A percentile compares a stretch with the other conserved stretches of the same genome.
These are phyloP conservation scores for Metrosideros polymorpha DNA, from an alignment of 441 rosid species.

Conservation along the genomic window DNA sequence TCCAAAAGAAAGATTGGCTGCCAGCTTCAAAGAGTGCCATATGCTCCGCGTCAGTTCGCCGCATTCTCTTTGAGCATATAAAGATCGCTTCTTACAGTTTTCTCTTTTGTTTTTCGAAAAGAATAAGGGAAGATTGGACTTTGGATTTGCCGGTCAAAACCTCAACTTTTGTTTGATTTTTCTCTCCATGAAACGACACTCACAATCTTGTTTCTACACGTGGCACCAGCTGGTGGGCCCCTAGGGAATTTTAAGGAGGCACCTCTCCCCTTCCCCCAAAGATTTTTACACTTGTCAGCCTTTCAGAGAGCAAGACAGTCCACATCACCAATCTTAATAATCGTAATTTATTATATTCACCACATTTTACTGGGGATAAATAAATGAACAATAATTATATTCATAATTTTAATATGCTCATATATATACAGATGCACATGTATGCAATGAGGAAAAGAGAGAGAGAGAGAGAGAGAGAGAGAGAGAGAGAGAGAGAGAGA, in stretches of 20 bases:
- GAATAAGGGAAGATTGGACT: not conserved
- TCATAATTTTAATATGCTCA: not conserved
- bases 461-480: conserved; percentile 2
- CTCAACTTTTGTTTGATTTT: not conserved
- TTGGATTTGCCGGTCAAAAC: not conserved
- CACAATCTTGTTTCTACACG: not conserved
- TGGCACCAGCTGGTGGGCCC: not conserved
- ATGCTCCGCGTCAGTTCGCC: not conserved
- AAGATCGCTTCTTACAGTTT: not conserved
- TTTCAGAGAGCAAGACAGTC: not conserved
- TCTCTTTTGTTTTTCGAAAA: not conserved
- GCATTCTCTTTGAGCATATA: not conserved
- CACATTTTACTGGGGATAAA: not conserved
- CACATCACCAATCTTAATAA: not conserved
- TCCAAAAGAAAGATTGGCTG: not conserved
- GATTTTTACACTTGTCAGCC: not conserved
- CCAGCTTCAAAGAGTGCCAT: not conserved
- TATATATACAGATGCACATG: not conserved
- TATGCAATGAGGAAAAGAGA: not conserved
- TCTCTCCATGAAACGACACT: not conserved
- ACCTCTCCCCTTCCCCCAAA: not conserved
- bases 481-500: conserved; percentile 10
- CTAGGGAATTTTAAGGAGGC: not conserved
- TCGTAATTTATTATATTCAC: not conserved
- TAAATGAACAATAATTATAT: not conserved